These are phyloP conservation scores for Mortierella sp. DNA, from an alignment of 371 early-diverging fungal species.

Conservation along the genomic window DNA sequence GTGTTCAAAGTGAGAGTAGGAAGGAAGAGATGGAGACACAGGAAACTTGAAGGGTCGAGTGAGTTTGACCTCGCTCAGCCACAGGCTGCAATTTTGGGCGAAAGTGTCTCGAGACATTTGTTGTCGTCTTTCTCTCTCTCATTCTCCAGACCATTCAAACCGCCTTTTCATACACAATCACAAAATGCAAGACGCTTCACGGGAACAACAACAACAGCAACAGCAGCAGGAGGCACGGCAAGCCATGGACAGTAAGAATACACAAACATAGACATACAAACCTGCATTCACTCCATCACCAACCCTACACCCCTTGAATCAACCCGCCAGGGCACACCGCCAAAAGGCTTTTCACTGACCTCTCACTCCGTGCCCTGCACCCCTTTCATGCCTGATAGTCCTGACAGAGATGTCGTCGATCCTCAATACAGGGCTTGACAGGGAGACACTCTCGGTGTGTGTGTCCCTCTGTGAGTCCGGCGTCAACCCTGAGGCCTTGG, in stretches of 20 bases:
- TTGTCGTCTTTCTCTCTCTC: background rate
- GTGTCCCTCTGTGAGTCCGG: constrained; percentile 81
- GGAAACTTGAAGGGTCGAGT: background rate
- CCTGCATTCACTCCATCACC: background rate
- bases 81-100: background rate
- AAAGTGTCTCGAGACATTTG: background rate
- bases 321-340: background rate
- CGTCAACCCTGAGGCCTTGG: constrained; percentile 89
- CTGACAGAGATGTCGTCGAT: constrained; percentile 77
- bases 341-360: background rate
- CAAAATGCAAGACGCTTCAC: constrained; percentile 35
- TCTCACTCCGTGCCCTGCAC: background rate
- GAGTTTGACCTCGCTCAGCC: background rate
- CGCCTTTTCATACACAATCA: constrained; percentile 1
- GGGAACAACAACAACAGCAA: constrained; percentile 39
- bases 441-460: constrained; percentile 79
- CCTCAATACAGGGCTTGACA: constrained; percentile 80
- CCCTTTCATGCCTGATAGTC: constrained; percentile 46
- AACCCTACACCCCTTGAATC: background rate
- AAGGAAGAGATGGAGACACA: background rate
- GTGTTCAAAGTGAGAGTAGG: background rate
- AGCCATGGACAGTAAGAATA: constrained; percentile 53
- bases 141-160: background rate
- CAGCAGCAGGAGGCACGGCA: constrained; percentile 49
- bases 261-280: background rate